These are phyloP conservation scores for Candolleomyces aberdarensis DNA, from an alignment of 768 basidiomycete genomes.

Conservation along the genomic window DNA sequence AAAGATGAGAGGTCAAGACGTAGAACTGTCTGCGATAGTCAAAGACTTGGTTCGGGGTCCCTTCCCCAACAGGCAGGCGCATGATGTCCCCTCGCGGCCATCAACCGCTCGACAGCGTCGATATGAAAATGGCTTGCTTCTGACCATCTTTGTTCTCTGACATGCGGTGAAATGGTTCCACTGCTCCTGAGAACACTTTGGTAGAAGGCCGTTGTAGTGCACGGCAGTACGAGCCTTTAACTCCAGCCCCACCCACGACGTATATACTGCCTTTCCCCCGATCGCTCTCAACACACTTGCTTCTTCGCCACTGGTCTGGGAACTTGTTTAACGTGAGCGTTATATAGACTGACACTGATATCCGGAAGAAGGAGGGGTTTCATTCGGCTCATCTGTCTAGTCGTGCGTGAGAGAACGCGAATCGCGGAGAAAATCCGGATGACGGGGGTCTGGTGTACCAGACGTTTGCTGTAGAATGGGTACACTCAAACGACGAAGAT, in stretches of 20 bases:
- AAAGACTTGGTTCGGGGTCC: too few species aligned
- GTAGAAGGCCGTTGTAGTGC: too few species aligned
- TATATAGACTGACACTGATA: conserved; percentile 34
- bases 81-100: too few species aligned
- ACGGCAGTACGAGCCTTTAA: too few species aligned
- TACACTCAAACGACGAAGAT: conserved; percentile 13
- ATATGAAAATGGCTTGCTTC: too few species aligned
- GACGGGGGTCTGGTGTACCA: conserved; percentile 31
- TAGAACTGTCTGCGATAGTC: too few species aligned
- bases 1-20: too few species aligned
- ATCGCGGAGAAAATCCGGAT: conserved; percentile 7
- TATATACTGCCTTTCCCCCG: conserved; percentile 32
- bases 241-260: conserved; percentile 17
- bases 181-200: too few species aligned
- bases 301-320: conserved; percentile 33
- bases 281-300: conserved; percentile 34
- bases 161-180: too few species aligned
- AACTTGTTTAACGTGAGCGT: conserved; percentile 38
- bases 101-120: too few species aligned
- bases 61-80: too few species aligned
- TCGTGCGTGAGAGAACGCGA: not conserved
- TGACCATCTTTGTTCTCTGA: too few species aligned
- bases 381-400: not conserved
- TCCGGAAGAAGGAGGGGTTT: conserved; percentile 23
- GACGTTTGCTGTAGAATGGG: conserved; percentile 37